Evolutionary conservation across 1,284 basidiomycete genomes (phyloP).

Genomic region (Ustilago tritici): DNA sequence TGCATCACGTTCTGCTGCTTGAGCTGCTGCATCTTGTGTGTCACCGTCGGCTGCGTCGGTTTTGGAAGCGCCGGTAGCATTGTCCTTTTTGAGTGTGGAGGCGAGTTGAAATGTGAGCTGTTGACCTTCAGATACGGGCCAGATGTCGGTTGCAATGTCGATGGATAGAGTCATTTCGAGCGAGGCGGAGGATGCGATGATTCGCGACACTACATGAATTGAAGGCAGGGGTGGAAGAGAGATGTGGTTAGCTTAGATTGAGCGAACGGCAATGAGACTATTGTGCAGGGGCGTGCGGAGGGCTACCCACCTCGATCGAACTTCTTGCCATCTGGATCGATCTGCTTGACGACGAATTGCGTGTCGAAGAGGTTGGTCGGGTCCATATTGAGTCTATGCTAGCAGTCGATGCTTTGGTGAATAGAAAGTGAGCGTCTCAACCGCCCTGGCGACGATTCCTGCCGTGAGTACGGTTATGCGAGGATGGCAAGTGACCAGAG

Average conservation of each 20-base stretch:
- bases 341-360: conserved; percentile 65
- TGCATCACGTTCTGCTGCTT: conserved; percentile 74
- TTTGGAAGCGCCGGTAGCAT: conserved; percentile 59
- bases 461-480: background rate
- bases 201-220: conserved; percentile 53
- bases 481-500: background rate
- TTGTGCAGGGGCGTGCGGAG: background rate
- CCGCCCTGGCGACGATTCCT: too few species aligned
- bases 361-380: conserved; percentile 68
- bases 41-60: conserved; percentile 61
- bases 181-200: conserved; percentile 62
- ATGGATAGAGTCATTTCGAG: conserved; percentile 87
- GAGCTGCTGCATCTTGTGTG: conserved; percentile 44
- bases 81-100: conserved; percentile 74
- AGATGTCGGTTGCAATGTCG: conserved; percentile 72
- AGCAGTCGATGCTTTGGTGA: background rate
- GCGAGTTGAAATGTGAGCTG: conserved; percentile 88
- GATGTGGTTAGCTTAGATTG: conserved; percentile 70
- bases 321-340: conserved; percentile 82
- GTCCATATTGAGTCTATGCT: conserved; percentile 47
- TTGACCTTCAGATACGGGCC: conserved; percentile 73
- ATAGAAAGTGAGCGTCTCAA: background rate
- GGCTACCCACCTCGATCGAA: conserved; percentile 85
- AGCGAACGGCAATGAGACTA: background rate
- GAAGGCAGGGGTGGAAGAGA: conserved; percentile 47